phyloP scores from a whole-genome alignment of 768 basidiomycete genomes.

The Boletus eberwhitei region DNA sequence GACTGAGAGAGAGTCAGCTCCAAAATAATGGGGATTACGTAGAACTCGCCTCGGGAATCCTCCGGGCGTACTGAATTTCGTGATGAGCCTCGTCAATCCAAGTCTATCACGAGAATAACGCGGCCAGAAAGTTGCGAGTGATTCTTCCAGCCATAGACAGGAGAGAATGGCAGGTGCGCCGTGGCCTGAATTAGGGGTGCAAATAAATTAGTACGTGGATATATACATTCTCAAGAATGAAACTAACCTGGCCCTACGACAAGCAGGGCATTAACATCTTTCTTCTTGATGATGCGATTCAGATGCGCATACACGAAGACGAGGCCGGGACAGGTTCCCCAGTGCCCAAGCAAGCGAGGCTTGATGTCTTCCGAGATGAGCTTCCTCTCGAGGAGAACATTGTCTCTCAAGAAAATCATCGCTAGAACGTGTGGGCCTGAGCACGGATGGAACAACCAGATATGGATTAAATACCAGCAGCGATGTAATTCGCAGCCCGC shows the following conservation, averaged over 20 bases:
- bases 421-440: conserved; percentile 37
- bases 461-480: conserved; percentile 50
- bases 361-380: conserved; percentile 73
- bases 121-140: conserved; percentile 56
- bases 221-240: background rate
- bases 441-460: background rate
- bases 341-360: conserved; percentile 75
- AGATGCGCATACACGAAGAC: conserved; percentile 69
- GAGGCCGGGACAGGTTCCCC: conserved; percentile 83
- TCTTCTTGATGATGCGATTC: conserved; percentile 59
- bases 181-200: conserved; percentile 44
- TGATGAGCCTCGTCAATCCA: conserved; percentile 67
- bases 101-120: conserved; percentile 51
- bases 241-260: conserved; percentile 72
- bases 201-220: background rate
- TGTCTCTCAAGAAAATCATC: conserved; percentile 81
- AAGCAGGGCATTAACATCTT: conserved; percentile 61
- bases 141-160: conserved; percentile 82
- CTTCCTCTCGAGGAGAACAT: conserved; percentile 61
- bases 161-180: conserved; percentile 88
- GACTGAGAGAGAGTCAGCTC: conserved; percentile 35
- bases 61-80: conserved; percentile 75
- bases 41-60: conserved; percentile 70
- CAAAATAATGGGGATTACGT: background rate
- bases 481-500: conserved; percentile 65